Evolutionary conservation across 2,329 filamentous ascomycete genomes (phyloP), one percentile per base, ranked within the genome.

Genomic region (Pseudocercospora crystallina): DNA sequence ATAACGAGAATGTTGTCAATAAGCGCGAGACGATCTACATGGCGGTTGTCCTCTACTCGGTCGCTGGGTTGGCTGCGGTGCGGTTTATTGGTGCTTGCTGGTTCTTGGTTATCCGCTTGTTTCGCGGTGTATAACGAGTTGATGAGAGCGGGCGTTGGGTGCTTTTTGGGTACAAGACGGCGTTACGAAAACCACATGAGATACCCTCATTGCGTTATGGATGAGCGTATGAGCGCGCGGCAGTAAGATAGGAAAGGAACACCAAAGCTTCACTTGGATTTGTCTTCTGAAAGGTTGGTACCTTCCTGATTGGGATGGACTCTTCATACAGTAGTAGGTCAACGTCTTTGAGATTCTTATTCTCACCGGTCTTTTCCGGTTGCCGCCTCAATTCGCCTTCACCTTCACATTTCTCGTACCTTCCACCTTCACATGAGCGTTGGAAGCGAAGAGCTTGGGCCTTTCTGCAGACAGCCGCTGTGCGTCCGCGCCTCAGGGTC

Each of bases 91-190:
- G 91, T 2, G 89, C 89, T 0, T 78, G 89, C 72, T 96, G 90
- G 89, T 96, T 96, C 75, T 80, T 99, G 77, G 79, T 97, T 61
- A 86, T 92, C 50, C 80, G 90, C 64, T 81, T 95, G 82, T 92
- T 95, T 71, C 83, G 90, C 39, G 68, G 68, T 47, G 65, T 71
- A 17, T 71, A 53, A 43, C 26, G 39, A 47, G 31, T 29, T 47
- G 36, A 50, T 39, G 17, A 29, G 43, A 36, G 30, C 35, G 31
- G 31, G 35, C 36, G 39, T 48, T 44, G 43, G 44, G 38, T 26
- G 41, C 13, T 42, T n/a, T 26, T 40, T 40, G 43, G 32, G 34
- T 43, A 34, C 15, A 17, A 26, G 40, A 31, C 26, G 40, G 26
- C 26, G 11, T 33, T 38, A 35, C 37, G 49, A 12, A 37, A 13